These are phyloP conservation scores for Elaphomyces granulatus DNA, from an alignment of 495 filamentous ascomycete species.

Conservation along the genomic window DNA sequence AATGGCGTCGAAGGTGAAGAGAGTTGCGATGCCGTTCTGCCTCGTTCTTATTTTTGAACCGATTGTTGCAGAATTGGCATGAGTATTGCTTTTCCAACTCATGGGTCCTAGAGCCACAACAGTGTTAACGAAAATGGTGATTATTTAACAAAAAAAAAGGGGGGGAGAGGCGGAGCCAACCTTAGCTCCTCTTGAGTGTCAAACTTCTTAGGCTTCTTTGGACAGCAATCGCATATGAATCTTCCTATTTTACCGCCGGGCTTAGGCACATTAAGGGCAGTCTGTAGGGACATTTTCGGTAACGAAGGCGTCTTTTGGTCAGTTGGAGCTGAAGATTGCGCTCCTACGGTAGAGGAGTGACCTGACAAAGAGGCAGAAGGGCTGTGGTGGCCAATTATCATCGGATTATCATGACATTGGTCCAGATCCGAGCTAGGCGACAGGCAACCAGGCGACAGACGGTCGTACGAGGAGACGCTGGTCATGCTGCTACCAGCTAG, in stretches of 20 bases:
- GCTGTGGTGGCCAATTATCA: slow-evolving; percentile 41
- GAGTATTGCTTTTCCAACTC: slow-evolving; percentile 93
- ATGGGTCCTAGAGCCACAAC: slow-evolving; percentile 42
- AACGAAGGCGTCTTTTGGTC: slow-evolving; percentile 15
- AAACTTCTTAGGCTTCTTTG: slow-evolving; percentile 98
- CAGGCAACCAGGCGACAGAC: slow-evolving; percentile 55
- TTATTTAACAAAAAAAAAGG: not conserved
- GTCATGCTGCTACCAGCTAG: slow-evolving; percentile 56
- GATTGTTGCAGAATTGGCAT: slow-evolving; percentile 81
- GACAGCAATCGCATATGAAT: slow-evolving; percentile 92
- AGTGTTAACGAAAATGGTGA: slow-evolving; percentile 4
- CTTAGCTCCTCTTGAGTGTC: slow-evolving; percentile 71
- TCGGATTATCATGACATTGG: slow-evolving; percentile 27
- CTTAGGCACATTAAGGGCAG: slow-evolving; percentile 17
- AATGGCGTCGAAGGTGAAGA: slow-evolving; percentile 86
- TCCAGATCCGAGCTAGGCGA: slow-evolving; percentile 49
- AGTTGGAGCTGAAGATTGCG: slow-evolving; percentile 5
- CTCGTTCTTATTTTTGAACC: slow-evolving; percentile 99
- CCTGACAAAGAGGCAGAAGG: slow-evolving; percentile 29
- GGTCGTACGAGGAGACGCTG: slow-evolving; percentile 55
- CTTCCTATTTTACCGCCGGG: slow-evolving; percentile 33
- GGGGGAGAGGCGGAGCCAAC: slow-evolving; percentile 27
- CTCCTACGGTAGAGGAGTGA: slow-evolving; percentile 9
- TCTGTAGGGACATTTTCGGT: slow-evolving; percentile 31
- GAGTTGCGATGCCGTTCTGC: slow-evolving; percentile 96